Percentiles rank a stretch among this genome's conserved stretches.
These are phyloP conservation scores for Neurospora sublineolata DNA, from an alignment of 495 filamentous ascomycete genomes.

Conservation along the genomic window DNA sequence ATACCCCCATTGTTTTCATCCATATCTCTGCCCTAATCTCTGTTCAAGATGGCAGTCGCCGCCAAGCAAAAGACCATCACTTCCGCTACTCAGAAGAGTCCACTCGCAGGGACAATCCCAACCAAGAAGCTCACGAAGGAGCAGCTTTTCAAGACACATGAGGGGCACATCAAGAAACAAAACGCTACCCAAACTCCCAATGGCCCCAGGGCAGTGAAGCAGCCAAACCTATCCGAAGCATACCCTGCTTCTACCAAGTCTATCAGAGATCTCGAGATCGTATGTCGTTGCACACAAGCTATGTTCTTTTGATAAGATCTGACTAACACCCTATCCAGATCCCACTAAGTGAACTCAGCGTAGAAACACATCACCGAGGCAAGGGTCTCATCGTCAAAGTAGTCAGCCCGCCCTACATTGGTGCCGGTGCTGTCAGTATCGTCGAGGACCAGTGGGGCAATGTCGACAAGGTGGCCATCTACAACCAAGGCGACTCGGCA, in stretches of 20 bases:
- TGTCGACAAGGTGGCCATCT: conserved; percentile 35
- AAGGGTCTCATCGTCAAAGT: conserved; percentile 32
- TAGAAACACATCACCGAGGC: conserved; percentile 43
- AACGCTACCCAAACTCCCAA: conserved; percentile 8
- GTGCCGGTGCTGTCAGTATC: conserved; percentile 33
- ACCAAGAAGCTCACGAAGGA: conserved; percentile 16
- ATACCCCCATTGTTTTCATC: neutral
- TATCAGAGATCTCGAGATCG: conserved; percentile 23
- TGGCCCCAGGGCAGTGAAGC: conserved; percentile 23
- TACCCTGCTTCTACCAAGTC: conserved; percentile 24
- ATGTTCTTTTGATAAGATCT: neutral
- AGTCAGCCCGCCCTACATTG: conserved; percentile 27
- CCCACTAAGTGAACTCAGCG: conserved; percentile 22
- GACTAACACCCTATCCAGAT: conserved; percentile 8
- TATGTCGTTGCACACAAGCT: neutral
- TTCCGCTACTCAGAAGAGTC: neutral
- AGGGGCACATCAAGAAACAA: conserved; percentile 20
- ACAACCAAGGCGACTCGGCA: conserved; percentile 29
- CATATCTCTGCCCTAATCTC: neutral
- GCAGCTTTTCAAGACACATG: conserved; percentile 22
- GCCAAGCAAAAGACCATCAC: neutral
- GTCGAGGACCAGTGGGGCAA: conserved; percentile 40
- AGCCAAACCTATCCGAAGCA: conserved; percentile 18
- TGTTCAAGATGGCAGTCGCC: conserved; percentile 5
- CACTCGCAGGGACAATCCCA: conserved; percentile 6